Evolutionary conservation across 2,329 filamentous ascomycete species (phyloP), one percentile per base, ranked within the genome.

Genomic region (Sarocladium strictum): DNA sequence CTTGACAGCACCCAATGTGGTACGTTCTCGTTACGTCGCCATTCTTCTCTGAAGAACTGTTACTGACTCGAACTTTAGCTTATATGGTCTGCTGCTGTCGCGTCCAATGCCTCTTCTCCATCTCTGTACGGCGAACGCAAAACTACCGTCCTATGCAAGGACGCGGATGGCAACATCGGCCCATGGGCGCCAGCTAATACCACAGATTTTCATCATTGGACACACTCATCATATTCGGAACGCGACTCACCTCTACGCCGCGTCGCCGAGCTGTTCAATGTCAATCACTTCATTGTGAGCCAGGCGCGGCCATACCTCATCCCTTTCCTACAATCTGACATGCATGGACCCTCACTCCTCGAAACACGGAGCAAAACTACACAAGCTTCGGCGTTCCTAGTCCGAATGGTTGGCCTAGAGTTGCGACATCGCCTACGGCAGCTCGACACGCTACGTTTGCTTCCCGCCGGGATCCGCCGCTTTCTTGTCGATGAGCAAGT

Each of bases 271-370:
- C 80, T 93, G 11, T 94, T 94, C 78, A 95, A 95, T 66, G 89
- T 95, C 53, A 95, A 96, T 66, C 92, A 97, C 73, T 97, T 95
- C 71, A 90, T 97, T 59, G 85, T 97, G 60, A 94, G 89, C 60
- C 93, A 97, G 72, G 91, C 93, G 1, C 81, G 92, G 2, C 93
- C 93, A 0, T 96, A 96, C 68, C 77, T 96, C 15, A 86, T 93
- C 26, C 92, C 92, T 0, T 94, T 96, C 63, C 76, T 95, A 4
- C 84, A 87, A 58, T 87, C 86, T 45, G 89, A 93, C 61, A 84
- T 92, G 73, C 88, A 92, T 68, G 86, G 87, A 3, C 86, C 89
- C 0, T 81, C 83, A 61, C 80, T 77, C 65, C 80, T 75, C 61
- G 80, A 75, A 67, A 83, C 75, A 58, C 81, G 74, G 63, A 82